Base-by-base conservation (phyloP, 257 asterid genomes). In the Lycium barbarum region DNA sequence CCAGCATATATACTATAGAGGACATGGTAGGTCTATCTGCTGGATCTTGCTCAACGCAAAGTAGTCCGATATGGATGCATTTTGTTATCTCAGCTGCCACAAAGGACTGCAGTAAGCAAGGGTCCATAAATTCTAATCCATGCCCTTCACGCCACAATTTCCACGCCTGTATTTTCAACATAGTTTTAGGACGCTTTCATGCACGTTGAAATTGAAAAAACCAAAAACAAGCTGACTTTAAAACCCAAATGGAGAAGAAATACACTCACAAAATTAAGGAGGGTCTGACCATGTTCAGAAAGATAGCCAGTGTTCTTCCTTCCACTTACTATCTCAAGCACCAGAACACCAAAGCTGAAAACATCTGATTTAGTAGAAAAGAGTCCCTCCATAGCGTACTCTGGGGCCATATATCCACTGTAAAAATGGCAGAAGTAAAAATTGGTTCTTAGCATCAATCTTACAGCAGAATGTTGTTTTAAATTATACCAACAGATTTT, bases 21-120 rank as follows among this genome's bases (percentile, higher is more conserved):
- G 84, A 83, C 74, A 81, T 81, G 36, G 58, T 61, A n/a, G 84
- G 84, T 26, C 84, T 57, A 18, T 81, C 74, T 40, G 59, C 74
- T 61, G 84, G 84, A 43, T 61, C 61, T 61, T 61, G 73, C n/a
- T 81, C 74, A 7, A 81, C 84, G 20, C 84, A 81, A 14, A 81
- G 57, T 7, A 81, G 9, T 12, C 84, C 84, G 7, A 61, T 62
- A 43, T 81, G 84, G 45, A 81, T 81, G 59, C 84, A 81, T 81
- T 65, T 11, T 81, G 22, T 58, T 61, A 81, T 43, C 26, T 81
- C 84, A 38, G 55, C n/a, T 38, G 59, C 18, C 53, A 63, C 68
- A 59, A 38, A 59, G 5, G 59, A 81, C 59, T n/a, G 58, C 1
- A 15, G 38, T 63, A 81, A 63, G 57, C 0, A 0, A 81, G 22